These are phyloP conservation scores for Tremellales sp. DNA, from an alignment of 1,284 basidiomycete genomes.

Conservation along the genomic window DNA sequence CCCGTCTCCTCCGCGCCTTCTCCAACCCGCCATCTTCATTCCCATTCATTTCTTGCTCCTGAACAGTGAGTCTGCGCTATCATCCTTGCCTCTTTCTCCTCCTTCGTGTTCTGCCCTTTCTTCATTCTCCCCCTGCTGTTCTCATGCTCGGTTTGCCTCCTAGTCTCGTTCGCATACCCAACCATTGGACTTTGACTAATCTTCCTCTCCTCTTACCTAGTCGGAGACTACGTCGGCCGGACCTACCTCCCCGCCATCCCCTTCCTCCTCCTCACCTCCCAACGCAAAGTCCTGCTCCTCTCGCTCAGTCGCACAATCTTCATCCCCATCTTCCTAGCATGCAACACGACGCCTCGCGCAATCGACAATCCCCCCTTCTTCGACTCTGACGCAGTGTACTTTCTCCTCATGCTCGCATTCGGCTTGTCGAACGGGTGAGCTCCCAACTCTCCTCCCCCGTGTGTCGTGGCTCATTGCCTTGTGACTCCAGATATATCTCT, in stretches of 20 bases:
- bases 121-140: neutral
- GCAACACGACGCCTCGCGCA: slow-evolving; percentile 55
- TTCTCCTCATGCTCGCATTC: slow-evolving; percentile 66
- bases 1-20: slow-evolving; percentile 42
- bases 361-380: slow-evolving; percentile 25
- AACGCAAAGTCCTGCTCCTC: slow-evolving; percentile 57
- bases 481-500: slow-evolving; percentile 34
- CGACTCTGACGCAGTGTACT: slow-evolving; percentile 68
- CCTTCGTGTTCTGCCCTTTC: neutral
- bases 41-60: slow-evolving; percentile 49
- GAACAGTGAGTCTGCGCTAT: slow-evolving; percentile 41
- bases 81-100: slow-evolving; percentile 48
- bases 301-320: slow-evolving; percentile 68
- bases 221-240: slow-evolving; percentile 74
- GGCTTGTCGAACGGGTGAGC: slow-evolving; percentile 72
- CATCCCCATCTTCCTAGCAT: slow-evolving; percentile 76
- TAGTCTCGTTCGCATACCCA: slow-evolving; percentile 71
- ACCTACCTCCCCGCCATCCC: slow-evolving; percentile 65
- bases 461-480: slow-evolving; percentile 12
- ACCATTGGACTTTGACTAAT: slow-evolving; percentile 67
- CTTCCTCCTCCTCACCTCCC: slow-evolving; percentile 62
- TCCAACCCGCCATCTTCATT: slow-evolving; percentile 46
- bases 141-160: slow-evolving; percentile 12
- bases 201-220: slow-evolving; percentile 50
- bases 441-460: neutral